phyloP scores from a whole-genome alignment of 768 basidiomycete genomes.

The Termitomyces sp. region DNA sequence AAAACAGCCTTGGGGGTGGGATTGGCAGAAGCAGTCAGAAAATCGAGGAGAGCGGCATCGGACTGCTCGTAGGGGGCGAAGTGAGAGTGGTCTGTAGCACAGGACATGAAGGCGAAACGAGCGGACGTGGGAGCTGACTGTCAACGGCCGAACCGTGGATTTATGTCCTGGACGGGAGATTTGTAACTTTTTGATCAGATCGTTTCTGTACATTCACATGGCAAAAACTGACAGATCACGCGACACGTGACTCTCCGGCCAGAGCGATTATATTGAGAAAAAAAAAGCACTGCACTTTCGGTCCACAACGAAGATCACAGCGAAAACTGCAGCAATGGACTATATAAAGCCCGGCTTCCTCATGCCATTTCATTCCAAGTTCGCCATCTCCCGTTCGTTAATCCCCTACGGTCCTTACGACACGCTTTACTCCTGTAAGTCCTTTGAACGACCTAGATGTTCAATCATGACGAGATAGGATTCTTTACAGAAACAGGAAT shows the following conservation, averaged over 20 bases:
- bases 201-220: not conserved
- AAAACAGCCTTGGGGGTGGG: slow-evolving; percentile 34
- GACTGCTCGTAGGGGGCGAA: slow-evolving; percentile 23
- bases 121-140: not conserved
- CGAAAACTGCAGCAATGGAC: not conserved
- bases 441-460: not conserved
- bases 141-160: slow-evolving; percentile 3
- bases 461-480: not conserved
- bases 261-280: not conserved
- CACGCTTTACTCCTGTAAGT: not conserved
- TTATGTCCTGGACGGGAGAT: slow-evolving; percentile 8
- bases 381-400: not conserved
- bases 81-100: slow-evolving; percentile 14
- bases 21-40: slow-evolving; percentile 53
- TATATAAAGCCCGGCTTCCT: not conserved
- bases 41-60: slow-evolving; percentile 62
- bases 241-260: slow-evolving; percentile 1
- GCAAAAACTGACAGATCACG: not conserved
- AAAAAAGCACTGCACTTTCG: not conserved
- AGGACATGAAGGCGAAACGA: slow-evolving; percentile 14
- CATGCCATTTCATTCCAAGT: not conserved
- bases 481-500: not conserved
- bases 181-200: slow-evolving; percentile 11
- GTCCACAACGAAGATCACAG: not conserved
- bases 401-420: not conserved